A percentile compares a stretch with the other conserved stretches of the same genome.
These are phyloP conservation scores for Cladosporium sphaerospermum DNA, from an alignment of 2,329 filamentous ascomycete species.

Conservation along the genomic window DNA sequence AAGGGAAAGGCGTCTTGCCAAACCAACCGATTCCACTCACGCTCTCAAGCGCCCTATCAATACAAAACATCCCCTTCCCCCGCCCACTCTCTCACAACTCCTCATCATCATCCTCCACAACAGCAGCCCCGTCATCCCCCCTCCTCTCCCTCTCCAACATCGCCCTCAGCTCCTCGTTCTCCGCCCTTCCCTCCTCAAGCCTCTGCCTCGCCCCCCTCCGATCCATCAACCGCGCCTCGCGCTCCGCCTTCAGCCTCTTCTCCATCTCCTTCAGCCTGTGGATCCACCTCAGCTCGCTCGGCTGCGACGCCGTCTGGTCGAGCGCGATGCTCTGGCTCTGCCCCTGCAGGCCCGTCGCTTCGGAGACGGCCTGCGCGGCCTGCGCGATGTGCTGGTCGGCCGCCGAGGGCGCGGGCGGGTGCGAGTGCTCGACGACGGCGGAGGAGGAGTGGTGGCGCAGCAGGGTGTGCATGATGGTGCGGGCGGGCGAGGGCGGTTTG, in stretches of 20 bases:
- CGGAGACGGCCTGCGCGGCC: slow-evolving; percentile 7
- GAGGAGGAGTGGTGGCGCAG: slow-evolving; percentile 48
- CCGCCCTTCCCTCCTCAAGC: slow-evolving; percentile 66
- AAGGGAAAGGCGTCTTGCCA: too few relatives aligned
- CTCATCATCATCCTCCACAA: slow-evolving; percentile 1
- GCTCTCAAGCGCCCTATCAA: not conserved
- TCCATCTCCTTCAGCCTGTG: slow-evolving; percentile 82
- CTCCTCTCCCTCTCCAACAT: slow-evolving; percentile 55
- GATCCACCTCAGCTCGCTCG: slow-evolving; percentile 71
- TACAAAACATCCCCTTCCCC: not conserved
- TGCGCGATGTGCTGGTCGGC: slow-evolving; percentile 35
- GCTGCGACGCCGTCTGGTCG: slow-evolving; percentile 23
- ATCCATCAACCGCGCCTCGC: slow-evolving; percentile 79
- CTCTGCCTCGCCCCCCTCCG: slow-evolving; percentile 75
- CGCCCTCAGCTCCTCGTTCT: slow-evolving; percentile 64
- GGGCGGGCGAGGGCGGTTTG: slow-evolving; percentile 27
- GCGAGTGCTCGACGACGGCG: not conserved
- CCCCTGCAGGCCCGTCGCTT: slow-evolving; percentile 5
- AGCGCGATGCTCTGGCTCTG: slow-evolving; percentile 43
- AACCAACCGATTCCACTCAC: too few relatives aligned
- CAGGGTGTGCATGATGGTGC: slow-evolving; percentile 44
- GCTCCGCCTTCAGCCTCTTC: slow-evolving; percentile 78
- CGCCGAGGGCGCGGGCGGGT: slow-evolving; percentile 28
- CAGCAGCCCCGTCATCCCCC: slow-evolving; percentile 15
- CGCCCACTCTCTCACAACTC: not conserved